Evolutionary conservation across 345 rosid species (phyloP), one percentile per base, ranked within the genome.

Genomic region (Gossypium stocksii): DNA sequence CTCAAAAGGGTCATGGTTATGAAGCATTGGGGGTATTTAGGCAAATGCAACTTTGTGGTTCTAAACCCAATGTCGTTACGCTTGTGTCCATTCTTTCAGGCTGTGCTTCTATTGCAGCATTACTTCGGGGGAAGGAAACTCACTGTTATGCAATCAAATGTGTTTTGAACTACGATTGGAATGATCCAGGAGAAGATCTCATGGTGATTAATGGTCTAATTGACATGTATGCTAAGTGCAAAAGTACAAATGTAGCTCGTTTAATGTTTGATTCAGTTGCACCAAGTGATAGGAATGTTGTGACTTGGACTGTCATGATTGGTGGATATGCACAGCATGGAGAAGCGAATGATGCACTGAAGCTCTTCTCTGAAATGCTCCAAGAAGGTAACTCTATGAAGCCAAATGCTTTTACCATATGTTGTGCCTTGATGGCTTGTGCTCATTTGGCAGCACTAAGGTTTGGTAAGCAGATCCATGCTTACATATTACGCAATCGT

Each of bases 251-350:
- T 25, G 63, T 71, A 52, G 90, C 93, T 25, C 86, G 76, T 17
- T 74, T 82, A 58, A 85, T 93, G 79, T 93, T 93, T 73, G 85
- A 88, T 81, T 82, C 82, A 52, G 46, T 87, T 23, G 54, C 84
- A 44, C 79, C 80, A 49, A 65, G 68, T 11, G 79, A 85, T 16
- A 87, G 90, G 69, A 84, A 90, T 76, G 94, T 93, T 41, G 97
- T 87, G 72, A 91, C 92, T 22, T 93, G 98, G 98, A 93, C 97
- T 17, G 89, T 76, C 49, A 87, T 91, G 89, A 91, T 93, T 22
- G 93, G 94, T 25, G 94, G 98, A n/a, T 88, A 88, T 74, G 87
- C 94, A 22, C 98, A 93, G 79, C 89, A 88, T 56, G 98, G 92
- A 41, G 94, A 88, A 78, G 91, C 94, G 4, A 91, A 86, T 66